Evolutionary conservation across 208 protist species (phyloP).

Genomic region (Trypanosoma grayi): DNA sequence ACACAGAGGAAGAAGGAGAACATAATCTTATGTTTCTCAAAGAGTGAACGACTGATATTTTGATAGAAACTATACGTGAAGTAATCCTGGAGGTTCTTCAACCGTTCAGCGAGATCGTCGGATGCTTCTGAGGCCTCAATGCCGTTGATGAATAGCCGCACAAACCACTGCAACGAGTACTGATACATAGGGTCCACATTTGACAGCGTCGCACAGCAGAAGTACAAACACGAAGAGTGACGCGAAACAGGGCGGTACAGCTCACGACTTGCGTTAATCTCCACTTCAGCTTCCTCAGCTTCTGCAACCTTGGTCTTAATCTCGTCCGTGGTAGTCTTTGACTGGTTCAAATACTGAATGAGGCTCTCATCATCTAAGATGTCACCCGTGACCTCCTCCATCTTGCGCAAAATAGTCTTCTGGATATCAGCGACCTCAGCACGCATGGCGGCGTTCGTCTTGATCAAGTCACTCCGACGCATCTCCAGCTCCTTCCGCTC

Average conservation of each 20-base stretch:
- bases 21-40: conserved; percentile 95
- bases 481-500: conserved; percentile 97
- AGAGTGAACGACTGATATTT: conserved; percentile 95
- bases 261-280: conserved; percentile 96
- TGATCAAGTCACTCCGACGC: conserved; percentile 93
- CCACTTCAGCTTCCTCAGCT: conserved; percentile 94
- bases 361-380: conserved; percentile 98
- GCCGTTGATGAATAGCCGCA: conserved; percentile 92
- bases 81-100: conserved; percentile 90
- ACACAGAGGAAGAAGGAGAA: conserved; percentile 95
- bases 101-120: conserved; percentile 77
- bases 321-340: conserved; percentile 93
- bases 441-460: conserved; percentile 96
- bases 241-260: conserved; percentile 95
- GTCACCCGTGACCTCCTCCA: conserved; percentile 94
- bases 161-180: conserved; percentile 98
- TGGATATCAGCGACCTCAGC: conserved; percentile 96
- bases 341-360: conserved; percentile 95
- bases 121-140: conserved; percentile 85
- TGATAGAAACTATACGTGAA: conserved; percentile 97
- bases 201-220: conserved; percentile 96
- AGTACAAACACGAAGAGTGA: conserved; percentile 96
- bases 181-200: conserved; percentile 97
- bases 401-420: conserved; percentile 95
- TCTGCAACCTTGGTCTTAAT: conserved; percentile 94